These are phyloP conservation scores for Phytophthora sp. DNA, from an alignment of 352 stramenopile species.

Conservation along the genomic window DNA sequence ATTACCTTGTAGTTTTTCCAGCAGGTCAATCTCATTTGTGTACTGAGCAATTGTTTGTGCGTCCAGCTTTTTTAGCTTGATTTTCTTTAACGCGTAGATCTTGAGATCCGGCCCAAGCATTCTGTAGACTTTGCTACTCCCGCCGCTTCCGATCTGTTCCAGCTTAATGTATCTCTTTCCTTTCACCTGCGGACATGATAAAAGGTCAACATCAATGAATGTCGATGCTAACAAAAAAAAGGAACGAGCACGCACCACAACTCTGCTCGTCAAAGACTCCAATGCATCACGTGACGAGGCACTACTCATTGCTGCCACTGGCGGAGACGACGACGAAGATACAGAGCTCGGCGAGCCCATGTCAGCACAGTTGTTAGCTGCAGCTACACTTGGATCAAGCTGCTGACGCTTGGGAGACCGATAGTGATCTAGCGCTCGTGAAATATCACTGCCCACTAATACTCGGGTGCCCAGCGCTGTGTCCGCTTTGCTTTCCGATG, in stretches of 20 bases:
- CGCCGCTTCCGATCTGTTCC: slow-evolving; percentile 96
- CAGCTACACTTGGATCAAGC: slow-evolving; percentile 23
- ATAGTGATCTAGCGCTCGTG: slow-evolving; percentile 32
- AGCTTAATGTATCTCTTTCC: slow-evolving; percentile 94
- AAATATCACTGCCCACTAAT: not conserved
- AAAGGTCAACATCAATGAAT: not conserved
- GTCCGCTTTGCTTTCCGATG: slow-evolving; percentile 11
- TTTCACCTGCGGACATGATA: slow-evolving; percentile 73
- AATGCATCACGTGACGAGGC: slow-evolving; percentile 47
- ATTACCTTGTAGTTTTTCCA: slow-evolving; percentile 94
- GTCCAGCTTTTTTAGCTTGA: slow-evolving; percentile 95
- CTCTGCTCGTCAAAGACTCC: slow-evolving; percentile 59
- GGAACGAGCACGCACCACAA: slow-evolving; percentile 43
- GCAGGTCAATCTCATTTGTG: slow-evolving; percentile 97
- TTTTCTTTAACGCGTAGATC: slow-evolving; percentile 98
- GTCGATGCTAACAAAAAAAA: not conserved
- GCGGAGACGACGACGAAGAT: slow-evolving; percentile 65
- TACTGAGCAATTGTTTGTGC: slow-evolving; percentile 93
- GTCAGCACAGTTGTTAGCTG: slow-evolving; percentile 34
- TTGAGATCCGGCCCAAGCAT: slow-evolving; percentile 93
- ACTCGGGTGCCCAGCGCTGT: not conserved
- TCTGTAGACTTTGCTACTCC: slow-evolving; percentile 97
- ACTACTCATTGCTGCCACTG: slow-evolving; percentile 35
- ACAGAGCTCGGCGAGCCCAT: slow-evolving; percentile 55
- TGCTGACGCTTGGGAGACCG: slow-evolving; percentile 61